Evolutionary conservation across 1,139 yeast genomes (phyloP), one percentile per base, ranked within the genome.

Genomic region (Saccharomyces hybrid): DNA sequence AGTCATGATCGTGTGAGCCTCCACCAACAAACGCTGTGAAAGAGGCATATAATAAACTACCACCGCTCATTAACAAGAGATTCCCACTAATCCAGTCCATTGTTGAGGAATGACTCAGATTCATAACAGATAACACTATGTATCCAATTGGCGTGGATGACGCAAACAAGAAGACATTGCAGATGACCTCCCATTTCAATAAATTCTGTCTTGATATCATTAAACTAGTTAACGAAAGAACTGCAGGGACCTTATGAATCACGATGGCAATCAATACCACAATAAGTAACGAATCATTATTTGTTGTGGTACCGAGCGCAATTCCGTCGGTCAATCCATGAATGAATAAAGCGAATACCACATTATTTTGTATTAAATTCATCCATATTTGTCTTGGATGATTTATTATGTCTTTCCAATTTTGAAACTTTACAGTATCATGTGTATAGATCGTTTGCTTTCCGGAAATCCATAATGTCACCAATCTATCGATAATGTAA

Each of bases 321-420:
- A 83, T 71, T 2, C 89, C 89, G 63, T 84, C 89, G 1, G 84
- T 76, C 7, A 79, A 60, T 0, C 85, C 82, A 65, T 84, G 89
- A 2, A 83, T 72, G 1, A 82, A 65, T 16, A 84, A 70, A 0
- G 87, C 86, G 38, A 83, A 66, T 0, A 85, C 81, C 11, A 80
- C 73, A 2, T 85, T 74, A 26, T 68, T 70, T 34, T 60, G 59
- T 16, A 66, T 29, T 16, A 70, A 61, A 8, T 60, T 59, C 8
- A 42, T 31, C 9, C 51, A 32, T 6, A 58, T 62, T 60, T 64
- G 56, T 61, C 57, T 48, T 58, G 65, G 59, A 56, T 62, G 42
- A 21, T 47, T 57, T 3, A 65, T 8, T 14, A 67, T 47, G 46
- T 65, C 70, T 31, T 47, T 57, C 51, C 56, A 46, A 8, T 52